Evolutionary conservation across 108 stramenopile species (phyloP).

Genomic region (Poteriospumella lacustris): DNA sequence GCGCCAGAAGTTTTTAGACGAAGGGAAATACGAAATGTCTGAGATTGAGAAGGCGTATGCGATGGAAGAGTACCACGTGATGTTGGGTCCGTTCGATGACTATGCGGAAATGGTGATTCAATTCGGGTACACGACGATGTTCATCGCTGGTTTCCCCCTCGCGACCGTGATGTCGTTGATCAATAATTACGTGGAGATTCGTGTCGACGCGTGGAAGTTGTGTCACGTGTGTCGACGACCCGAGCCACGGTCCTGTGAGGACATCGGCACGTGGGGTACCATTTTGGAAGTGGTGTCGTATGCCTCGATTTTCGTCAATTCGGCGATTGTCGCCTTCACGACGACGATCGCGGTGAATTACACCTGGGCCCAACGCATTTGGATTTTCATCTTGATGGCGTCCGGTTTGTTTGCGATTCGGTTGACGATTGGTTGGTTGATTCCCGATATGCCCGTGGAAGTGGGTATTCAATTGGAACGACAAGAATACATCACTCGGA

Average conservation of each 20-base stretch:
- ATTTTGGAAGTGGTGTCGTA: slow-evolving; percentile 15
- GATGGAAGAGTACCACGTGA: background rate
- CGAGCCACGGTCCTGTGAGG: slow-evolving; percentile 11
- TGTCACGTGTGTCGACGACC: slow-evolving; percentile 17
- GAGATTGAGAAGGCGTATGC: background rate
- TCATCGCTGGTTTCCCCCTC: slow-evolving; percentile 45
- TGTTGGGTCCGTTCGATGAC: slow-evolving; percentile 25
- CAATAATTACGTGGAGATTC: slow-evolving; percentile 22
- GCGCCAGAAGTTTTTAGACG: too few species aligned
- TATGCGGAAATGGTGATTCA: slow-evolving; percentile 31
- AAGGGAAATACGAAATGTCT: slow-evolving; percentile 12
- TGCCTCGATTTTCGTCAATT: slow-evolving; percentile 9
- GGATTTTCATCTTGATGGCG: slow-evolving; percentile 27
- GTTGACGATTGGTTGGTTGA: background rate
- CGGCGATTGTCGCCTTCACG: slow-evolving; percentile 20
- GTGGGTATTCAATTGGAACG: background rate
- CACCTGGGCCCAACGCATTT: slow-evolving; percentile 13
- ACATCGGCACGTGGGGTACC: slow-evolving; percentile 11
- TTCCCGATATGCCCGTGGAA: slow-evolving; percentile 16
- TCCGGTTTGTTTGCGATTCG: background rate
- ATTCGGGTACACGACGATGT: slow-evolving; percentile 51
- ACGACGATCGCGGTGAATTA: background rate
- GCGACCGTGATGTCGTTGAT: slow-evolving; percentile 21
- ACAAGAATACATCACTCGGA: background rate
- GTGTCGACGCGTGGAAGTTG: slow-evolving; percentile 27